phyloP scores from a whole-genome alignment of 768 basidiomycete species.

The Hemileccinum rubropunctum region DNA sequence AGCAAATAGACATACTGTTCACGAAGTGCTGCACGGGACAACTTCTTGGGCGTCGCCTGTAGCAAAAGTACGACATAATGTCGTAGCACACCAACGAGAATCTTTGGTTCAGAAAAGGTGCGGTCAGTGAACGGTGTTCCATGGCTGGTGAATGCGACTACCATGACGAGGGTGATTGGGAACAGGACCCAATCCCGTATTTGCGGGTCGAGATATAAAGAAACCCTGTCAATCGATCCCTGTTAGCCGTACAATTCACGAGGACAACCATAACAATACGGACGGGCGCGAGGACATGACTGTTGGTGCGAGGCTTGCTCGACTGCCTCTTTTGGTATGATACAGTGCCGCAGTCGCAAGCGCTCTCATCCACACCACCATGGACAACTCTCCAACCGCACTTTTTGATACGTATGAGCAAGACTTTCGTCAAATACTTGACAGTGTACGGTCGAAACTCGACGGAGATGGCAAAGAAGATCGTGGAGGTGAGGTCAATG shows the following conservation, averaged over 20 bases:
- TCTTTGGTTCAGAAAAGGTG: slow-evolving; percentile 42
- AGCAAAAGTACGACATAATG: slow-evolving; percentile 91
- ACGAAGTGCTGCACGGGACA: slow-evolving; percentile 71
- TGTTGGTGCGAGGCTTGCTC: slow-evolving; percentile 8
- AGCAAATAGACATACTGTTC: slow-evolving; percentile 72
- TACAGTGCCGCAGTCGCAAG: slow-evolving; percentile 16
- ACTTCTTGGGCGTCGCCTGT: slow-evolving; percentile 79
- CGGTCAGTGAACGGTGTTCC: not conserved
- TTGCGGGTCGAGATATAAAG: slow-evolving; percentile 87
- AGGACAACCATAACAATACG: slow-evolving; percentile 9
- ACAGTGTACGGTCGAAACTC: slow-evolving; percentile 73
- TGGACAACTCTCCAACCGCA: slow-evolving; percentile 82
- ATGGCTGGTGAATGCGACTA: slow-evolving; percentile 33
- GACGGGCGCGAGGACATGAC: slow-evolving; percentile 39
- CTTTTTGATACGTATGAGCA: slow-evolving; percentile 92
- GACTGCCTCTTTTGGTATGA: slow-evolving; percentile 25
- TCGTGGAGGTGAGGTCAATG: slow-evolving; percentile 57
- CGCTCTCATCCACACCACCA: slow-evolving; percentile 29
- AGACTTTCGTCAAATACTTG: slow-evolving; percentile 83
- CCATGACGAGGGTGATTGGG: slow-evolving; percentile 97
- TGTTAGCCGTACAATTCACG: slow-evolving; percentile 10
- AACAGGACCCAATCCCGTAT: slow-evolving; percentile 94
- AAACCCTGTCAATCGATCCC: slow-evolving; percentile 32
- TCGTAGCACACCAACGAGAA: slow-evolving; percentile 87
- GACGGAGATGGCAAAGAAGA: slow-evolving; percentile 65